These are phyloP conservation scores for Pseudogymnoascus sp. DNA, from an alignment of 2,329 filamentous ascomycete genomes.

Conservation along the genomic window DNA sequence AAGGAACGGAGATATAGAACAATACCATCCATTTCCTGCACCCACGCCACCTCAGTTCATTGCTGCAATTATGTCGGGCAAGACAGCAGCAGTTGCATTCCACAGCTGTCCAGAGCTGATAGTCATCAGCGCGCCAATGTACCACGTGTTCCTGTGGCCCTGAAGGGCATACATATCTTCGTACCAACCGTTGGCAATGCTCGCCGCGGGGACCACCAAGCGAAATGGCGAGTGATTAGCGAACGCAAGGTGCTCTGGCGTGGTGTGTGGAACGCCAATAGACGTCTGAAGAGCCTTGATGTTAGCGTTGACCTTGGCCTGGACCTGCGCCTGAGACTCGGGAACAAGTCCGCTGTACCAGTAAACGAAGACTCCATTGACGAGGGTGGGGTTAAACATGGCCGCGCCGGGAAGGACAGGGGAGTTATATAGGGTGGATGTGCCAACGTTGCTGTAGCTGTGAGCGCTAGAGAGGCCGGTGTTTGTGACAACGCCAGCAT, in stretches of 20 bases:
- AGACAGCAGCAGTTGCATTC: too few relatives aligned
- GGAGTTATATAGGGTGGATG: conserved; percentile 25
- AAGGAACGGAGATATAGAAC: too few relatives aligned
- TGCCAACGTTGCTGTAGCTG: conserved; percentile 24
- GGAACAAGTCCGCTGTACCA: too few relatives aligned
- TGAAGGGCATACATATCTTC: conserved; percentile 23
- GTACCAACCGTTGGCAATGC: conserved; percentile 36
- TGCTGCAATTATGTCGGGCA: too few relatives aligned
- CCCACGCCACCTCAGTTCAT: too few relatives aligned
- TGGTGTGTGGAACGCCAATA: background rate
- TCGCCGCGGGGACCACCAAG: conserved; percentile 27
- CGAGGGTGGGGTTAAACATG: conserved; percentile 18
- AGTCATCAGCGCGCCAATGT: too few relatives aligned
- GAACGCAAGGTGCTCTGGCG: conserved; percentile 29
- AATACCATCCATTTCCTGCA: too few relatives aligned
- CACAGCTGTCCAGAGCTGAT: too few relatives aligned
- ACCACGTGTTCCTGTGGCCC: too few relatives aligned
- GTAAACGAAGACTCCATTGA: conserved; percentile 13
- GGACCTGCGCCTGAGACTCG: too few relatives aligned
- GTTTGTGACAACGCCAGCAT: conserved; percentile 32
- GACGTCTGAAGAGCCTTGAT: too few relatives aligned
- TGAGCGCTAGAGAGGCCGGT: conserved; percentile 29
- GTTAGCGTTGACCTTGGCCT: too few relatives aligned
- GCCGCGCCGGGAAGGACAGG: conserved; percentile 29
- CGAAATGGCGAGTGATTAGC: conserved; percentile 33